Percentiles rank a stretch among this genome's conserved stretches.
phyloP scores from a whole-genome alignment of 1,284 basidiomycete species.

The Ceratobasidium sp. region DNA sequence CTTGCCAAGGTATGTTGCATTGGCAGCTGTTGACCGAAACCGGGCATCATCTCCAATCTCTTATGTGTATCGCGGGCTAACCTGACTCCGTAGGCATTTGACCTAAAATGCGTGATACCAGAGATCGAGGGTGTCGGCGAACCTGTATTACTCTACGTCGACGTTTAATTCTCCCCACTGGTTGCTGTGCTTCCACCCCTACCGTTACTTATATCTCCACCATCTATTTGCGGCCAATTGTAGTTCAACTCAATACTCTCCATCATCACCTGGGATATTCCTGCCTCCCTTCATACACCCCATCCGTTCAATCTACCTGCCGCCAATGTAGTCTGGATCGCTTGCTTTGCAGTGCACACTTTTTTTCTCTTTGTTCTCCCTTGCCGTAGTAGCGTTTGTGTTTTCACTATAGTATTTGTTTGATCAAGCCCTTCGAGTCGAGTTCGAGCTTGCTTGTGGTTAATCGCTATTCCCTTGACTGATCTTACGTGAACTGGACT shows the following conservation, averaged over 20 bases:
- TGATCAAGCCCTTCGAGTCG: slow-evolving; percentile 27
- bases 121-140: slow-evolving; percentile 95
- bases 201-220: slow-evolving; percentile 37
- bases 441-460: slow-evolving; percentile 34
- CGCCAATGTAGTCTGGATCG: slow-evolving; percentile 32
- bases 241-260: slow-evolving; percentile 16
- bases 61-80: slow-evolving; percentile 43
- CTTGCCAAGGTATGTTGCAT: slow-evolving; percentile 64
- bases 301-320: neutral
- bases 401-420: slow-evolving; percentile 17
- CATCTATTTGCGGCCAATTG: slow-evolving; percentile 38
- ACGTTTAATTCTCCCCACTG: slow-evolving; percentile 61
- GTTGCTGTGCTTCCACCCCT: slow-evolving; percentile 31
- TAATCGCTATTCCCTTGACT: slow-evolving; percentile 38
- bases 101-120: slow-evolving; percentile 93
- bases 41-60: neutral
- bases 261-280: slow-evolving; percentile 17
- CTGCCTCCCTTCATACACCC: neutral
- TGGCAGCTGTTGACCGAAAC: neutral
- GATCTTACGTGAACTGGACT: too few species aligned
- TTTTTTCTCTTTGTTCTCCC: slow-evolving; percentile 16
- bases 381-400: slow-evolving; percentile 29
- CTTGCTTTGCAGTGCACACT: slow-evolving; percentile 10
- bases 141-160: slow-evolving; percentile 90
- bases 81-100: slow-evolving; percentile 63